A percentile compares a stretch with the other conserved stretches of the same genome.
Conservation (phyloP, 305 asterid genomes). For the Rubia tinctorum region DNA sequence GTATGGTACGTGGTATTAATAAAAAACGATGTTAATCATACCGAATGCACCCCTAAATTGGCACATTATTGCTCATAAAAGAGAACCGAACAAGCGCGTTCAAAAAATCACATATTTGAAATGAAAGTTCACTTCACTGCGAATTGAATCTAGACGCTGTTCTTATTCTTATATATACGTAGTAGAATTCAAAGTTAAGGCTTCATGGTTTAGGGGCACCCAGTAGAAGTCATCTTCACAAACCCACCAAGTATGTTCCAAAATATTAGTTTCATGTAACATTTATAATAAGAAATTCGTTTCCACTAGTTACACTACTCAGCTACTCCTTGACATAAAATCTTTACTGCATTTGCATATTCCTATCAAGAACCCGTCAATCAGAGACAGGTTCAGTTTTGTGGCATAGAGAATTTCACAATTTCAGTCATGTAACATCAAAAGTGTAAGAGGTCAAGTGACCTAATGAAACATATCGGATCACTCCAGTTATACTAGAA, state of each 20-base stretch:
- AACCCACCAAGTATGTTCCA: neutral
- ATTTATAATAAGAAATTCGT: neutral
- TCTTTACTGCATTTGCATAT: neutral
- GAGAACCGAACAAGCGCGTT: neutral
- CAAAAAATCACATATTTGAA: neutral
- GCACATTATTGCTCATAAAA: neutral
- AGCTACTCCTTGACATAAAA: neutral
- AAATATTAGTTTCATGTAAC: neutral
- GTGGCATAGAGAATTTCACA: neutral
- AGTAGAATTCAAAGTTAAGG: neutral
- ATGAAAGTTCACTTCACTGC: neutral
- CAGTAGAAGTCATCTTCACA: neutral
- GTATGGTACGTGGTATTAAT: no score
- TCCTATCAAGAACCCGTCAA: neutral
- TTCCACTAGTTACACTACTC: neutral
- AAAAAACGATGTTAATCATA: no score
- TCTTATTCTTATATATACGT: neutral
- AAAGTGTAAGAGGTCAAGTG: neutral
- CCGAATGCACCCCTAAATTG: no score
- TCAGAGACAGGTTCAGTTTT: neutral
- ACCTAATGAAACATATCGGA: neutral
- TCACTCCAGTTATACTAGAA: neutral
- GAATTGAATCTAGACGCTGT: neutral
- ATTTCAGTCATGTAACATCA: no score
- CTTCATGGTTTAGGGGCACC: neutral